Evolutionary conservation across 352 stramenopile species (phyloP).

Genomic region (Globisporangium camurandrum): DNA sequence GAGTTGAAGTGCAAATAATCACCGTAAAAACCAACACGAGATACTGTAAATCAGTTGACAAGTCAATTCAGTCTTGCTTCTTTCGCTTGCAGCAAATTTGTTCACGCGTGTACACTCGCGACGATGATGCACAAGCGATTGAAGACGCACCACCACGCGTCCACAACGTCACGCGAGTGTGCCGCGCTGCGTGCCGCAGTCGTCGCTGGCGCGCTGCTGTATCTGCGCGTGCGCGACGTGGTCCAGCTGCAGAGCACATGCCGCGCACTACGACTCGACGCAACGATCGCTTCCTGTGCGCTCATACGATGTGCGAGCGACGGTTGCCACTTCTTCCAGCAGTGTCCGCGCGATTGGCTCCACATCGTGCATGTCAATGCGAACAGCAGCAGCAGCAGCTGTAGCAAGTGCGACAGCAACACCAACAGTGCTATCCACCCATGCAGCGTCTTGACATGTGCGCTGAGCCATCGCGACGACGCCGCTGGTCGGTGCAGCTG

Average conservation of each 20-base stretch:
- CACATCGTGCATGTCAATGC: not conserved
- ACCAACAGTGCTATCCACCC: too few relatives aligned
- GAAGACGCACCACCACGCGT: not conserved
- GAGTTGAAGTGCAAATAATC: too few relatives aligned
- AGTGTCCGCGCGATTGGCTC: conserved; percentile 7
- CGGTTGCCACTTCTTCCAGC: conserved; percentile 8
- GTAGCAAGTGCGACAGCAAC: too few relatives aligned
- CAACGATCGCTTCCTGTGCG: not conserved
- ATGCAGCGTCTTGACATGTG: too few relatives aligned
- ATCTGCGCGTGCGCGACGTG: conserved; percentile 1
- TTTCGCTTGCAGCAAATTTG: not conserved
- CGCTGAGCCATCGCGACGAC: too few relatives aligned
- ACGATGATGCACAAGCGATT: conserved; percentile 3
- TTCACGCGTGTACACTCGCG: too few relatives aligned
- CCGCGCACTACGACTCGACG: not conserved
- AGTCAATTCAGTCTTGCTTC: too few relatives aligned
- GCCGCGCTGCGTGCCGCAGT: not conserved
- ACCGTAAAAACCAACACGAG: too few relatives aligned
- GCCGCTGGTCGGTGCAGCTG: too few relatives aligned
- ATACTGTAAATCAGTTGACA: too few relatives aligned
- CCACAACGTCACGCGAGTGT: not conserved
- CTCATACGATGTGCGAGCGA: conserved; percentile 3
- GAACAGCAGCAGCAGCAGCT: not conserved
- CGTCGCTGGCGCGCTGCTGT: not conserved
- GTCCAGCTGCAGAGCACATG: conserved; percentile 3